Evolutionary conservation across 164 flowering plant species (phyloP).

Genomic region (Chimonanthus salicifolius): DNA sequence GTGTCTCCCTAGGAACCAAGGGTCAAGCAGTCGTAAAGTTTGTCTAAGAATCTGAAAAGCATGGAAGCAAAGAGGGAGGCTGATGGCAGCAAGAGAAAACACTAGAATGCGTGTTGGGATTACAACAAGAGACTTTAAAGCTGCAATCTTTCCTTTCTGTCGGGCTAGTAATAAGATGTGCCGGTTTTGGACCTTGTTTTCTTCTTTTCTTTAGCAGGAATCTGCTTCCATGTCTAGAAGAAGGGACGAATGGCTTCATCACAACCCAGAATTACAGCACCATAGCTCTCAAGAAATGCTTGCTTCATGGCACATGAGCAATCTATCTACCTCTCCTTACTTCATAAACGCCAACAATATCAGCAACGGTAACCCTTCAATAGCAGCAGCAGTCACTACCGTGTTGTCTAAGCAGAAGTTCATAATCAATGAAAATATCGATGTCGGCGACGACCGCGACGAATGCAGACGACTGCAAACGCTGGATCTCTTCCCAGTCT

Average conservation of each 20-base stretch:
- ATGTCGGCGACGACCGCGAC: not conserved
- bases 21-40: not conserved
- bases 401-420: not conserved
- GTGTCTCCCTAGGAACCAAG: too few relatives aligned
- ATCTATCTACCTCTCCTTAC: constrained; percentile 26
- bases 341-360: not conserved
- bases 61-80: not conserved
- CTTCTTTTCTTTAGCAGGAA: constrained; percentile 30
- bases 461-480: constrained; percentile 37
- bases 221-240: constrained; percentile 33
- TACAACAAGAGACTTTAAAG: constrained; percentile 49
- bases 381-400: not conserved
- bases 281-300: constrained; percentile 28
- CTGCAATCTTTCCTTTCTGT: constrained; percentile 74
- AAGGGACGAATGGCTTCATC: constrained; percentile 41
- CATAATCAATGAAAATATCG: not conserved
- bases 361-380: constrained; percentile 9
- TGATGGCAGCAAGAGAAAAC: not conserved
- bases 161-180: constrained; percentile 42
- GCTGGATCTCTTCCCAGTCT: constrained; percentile 62
- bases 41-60: not conserved
- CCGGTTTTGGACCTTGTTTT: constrained; percentile 2
- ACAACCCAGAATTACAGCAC: constrained; percentile 36
- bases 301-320: constrained; percentile 56
- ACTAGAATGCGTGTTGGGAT: not conserved